A percentile compares a stretch with the other conserved stretches of the same genome.
These are phyloP conservation scores for Carex sylvatica DNA, from an alignment of 202 grass and related monocot genomes.

Conservation along the genomic window DNA sequence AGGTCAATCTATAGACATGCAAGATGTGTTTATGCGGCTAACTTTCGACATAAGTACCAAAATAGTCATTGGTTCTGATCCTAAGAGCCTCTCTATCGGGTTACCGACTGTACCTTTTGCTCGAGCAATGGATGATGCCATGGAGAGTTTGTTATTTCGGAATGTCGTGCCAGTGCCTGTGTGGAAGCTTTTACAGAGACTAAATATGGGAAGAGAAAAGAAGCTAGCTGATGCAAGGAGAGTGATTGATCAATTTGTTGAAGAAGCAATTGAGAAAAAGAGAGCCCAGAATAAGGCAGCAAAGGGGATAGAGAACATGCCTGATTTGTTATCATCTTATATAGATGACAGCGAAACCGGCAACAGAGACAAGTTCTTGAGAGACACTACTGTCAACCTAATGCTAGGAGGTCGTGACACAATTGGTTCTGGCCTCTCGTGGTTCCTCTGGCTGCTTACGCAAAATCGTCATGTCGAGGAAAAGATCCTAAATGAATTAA, in stretches of 20 bases:
- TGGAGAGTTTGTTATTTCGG: conserved; percentile 49
- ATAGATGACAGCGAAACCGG: conserved; percentile 38
- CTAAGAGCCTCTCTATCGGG: conserved; percentile 35
- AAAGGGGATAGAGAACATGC: conserved; percentile 5
- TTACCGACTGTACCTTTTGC: conserved; percentile 53
- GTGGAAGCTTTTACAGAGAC: conserved; percentile 52
- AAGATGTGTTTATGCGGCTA: conserved; percentile 66
- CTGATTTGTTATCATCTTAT: conserved; percentile 67
- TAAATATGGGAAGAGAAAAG: conserved; percentile 43
- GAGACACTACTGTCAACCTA: conserved; percentile 68
- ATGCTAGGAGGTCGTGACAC: conserved; percentile 83
- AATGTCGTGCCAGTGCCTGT: conserved; percentile 40
- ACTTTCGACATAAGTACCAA: conserved; percentile 59
- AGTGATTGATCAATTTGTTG: conserved; percentile 63
- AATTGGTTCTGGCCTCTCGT: conserved; percentile 59
- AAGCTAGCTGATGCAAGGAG: conserved; percentile 41
- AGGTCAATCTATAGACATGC: conserved; percentile 39
- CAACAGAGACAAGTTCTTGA: conserved; percentile 41
- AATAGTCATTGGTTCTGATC: conserved; percentile 67
- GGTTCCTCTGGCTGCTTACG: conserved; percentile 74
- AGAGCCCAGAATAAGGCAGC: conserved; percentile 28
- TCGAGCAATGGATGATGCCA: conserved; percentile 61
- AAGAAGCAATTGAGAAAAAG: conserved; percentile 43
- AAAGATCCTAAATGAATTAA: conserved; percentile 54
- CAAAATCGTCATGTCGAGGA: conserved; percentile 33